Percentiles rank a stretch among this genome's conserved stretches.
Conservation (phyloP, 306 rosid species). For the Pterocarpus macrocarpus region DNA sequence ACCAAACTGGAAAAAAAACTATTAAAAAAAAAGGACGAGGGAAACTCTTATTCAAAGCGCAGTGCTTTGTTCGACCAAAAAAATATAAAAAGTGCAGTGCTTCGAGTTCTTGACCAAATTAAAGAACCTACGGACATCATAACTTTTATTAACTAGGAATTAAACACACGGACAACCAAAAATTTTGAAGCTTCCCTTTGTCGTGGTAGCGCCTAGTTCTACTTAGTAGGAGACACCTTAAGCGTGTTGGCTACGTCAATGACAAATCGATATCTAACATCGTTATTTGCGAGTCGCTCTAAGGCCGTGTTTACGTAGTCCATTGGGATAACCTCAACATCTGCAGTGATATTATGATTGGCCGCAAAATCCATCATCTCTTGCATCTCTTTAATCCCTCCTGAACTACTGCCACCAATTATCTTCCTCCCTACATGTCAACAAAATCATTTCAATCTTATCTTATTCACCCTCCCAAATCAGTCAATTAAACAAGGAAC, state of each 20-base stretch:
- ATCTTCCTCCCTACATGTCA: conserved; percentile 46
- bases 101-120: no score
- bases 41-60: no score
- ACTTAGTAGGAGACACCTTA: background rate
- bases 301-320: conserved; percentile 51
- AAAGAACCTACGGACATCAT: background rate
- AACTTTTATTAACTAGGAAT: background rate
- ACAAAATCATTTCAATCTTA: no score
- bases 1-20: no score
- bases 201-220: background rate
- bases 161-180: background rate
- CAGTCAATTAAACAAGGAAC: background rate
- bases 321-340: conserved; percentile 50
- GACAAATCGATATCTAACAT: conserved; percentile 57
- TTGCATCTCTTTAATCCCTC: conserved; percentile 49
- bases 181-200: background rate
- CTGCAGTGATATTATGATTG: conserved; percentile 48
- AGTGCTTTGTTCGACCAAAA: no score
- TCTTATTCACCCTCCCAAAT: no score
- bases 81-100: no score
- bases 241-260: conserved; percentile 54
- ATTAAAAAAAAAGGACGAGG: no score
- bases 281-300: conserved; percentile 47
- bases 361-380: conserved; percentile 55
- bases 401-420: conserved; percentile 47